Base-by-base conservation (phyloP, 2,329 filamentous ascomycete genomes). In the Zymoseptoria passerinii region DNA sequence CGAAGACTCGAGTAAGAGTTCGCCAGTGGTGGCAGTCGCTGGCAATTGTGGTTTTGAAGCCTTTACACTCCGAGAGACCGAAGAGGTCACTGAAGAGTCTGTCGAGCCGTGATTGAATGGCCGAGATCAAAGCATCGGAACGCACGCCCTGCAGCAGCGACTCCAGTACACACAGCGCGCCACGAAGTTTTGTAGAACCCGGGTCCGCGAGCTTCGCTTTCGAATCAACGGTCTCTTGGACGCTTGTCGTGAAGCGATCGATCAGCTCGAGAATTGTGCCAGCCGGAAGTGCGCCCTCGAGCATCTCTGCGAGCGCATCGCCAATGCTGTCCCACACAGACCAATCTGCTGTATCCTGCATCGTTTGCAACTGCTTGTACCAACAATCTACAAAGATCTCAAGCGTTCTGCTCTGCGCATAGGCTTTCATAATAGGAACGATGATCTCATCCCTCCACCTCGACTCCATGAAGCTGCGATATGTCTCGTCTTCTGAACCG, bases 401-500 rank as follows among this genome's bases (percentile, higher is more conserved):
- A 5, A 72, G 58, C 19, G 64, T 63, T 8, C 71, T 63, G n/a
- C 60, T 65, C 18, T 59, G 62, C 1, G 67, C 67, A 56, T 67
- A 70, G 2, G 69, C 68, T 16, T 61, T 62, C 63, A 74, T 68
- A n/a, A 72, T 57, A 8, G 70, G 69, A 1, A 67, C 35, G 8
- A 67, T 40, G 18, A 73, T 62, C 2, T 35, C 20, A 29, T 66
- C 48, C n/a, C 50, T 52, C 50, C 50, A 52, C 10, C 13, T 27
- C n/a, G 50, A 27, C n/a, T 44, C 35, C 2, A 44, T 44, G 35
- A 44, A 44, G n/a, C 16, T 44, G 35, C 35, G 35, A 44, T 44
- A 44, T 44, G 35, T 44, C 35, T 13, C 35, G 35, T 44, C 35
- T 7, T 44, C 35, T 44, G 35, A 44, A 44, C 35, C 35, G 16